A percentile compares a stretch with the other conserved stretches of the same genome.
phyloP scores from a whole-genome alignment of 805 yeast genomes.

The Wickerhamomyces bisporus region DNA sequence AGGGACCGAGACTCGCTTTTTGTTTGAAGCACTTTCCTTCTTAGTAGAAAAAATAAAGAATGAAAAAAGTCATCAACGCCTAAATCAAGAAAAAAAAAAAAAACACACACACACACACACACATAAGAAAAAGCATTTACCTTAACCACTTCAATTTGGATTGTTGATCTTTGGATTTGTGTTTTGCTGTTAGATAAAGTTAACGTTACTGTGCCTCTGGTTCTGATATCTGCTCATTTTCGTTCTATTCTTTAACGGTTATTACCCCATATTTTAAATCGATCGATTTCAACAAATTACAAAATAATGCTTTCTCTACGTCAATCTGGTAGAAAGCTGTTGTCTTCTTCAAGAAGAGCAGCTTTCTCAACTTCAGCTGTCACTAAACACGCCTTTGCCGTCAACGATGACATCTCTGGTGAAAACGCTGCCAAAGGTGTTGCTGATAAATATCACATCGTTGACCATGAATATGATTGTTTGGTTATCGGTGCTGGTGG shows the following conservation, averaged over 20 bases:
- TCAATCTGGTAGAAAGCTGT: slow-evolving; percentile 17
- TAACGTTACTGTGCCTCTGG: too few species aligned
- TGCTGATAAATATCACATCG: slow-evolving; percentile 76
- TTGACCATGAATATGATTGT: slow-evolving; percentile 98
- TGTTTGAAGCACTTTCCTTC: too few species aligned
- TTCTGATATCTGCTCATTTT: too few species aligned
- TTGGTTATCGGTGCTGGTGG: slow-evolving; percentile 99
- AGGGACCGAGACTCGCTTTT: slow-evolving; percentile 2
- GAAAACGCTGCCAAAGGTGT: slow-evolving; percentile 49
- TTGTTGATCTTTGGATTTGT: too few species aligned
- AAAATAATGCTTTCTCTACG: slow-evolving; percentile 22
- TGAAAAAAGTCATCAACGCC: background rate
- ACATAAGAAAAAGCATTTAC: slow-evolving; percentile 12
- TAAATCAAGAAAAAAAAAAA: too few species aligned
- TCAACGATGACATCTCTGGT: slow-evolving; percentile 39
- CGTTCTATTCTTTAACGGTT: too few species aligned
- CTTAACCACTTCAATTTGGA: slow-evolving; percentile 8
- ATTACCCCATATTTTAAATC: background rate
- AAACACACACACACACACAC: background rate
- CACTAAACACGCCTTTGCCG: slow-evolving; percentile 23
- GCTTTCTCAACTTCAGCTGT: slow-evolving; percentile 19
- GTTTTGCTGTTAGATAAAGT: too few species aligned
- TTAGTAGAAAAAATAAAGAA: too few species aligned
- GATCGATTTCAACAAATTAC: too few species aligned
- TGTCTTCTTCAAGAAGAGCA: slow-evolving; percentile 6